phyloP scores from a whole-genome alignment of 23 red algal species.

The Gracilaria gracilis region DNA sequence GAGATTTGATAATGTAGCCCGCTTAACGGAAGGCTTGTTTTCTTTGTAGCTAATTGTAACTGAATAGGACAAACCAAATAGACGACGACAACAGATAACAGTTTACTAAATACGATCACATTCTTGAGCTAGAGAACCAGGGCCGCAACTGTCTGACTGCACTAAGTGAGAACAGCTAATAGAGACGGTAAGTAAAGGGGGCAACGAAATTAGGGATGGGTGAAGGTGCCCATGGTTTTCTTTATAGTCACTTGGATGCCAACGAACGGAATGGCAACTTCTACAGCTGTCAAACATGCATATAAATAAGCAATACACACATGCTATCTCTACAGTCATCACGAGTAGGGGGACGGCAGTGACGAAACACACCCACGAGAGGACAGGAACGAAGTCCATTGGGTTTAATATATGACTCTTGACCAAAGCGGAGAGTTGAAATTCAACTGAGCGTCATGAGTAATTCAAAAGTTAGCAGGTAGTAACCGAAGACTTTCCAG shows the following conservation, averaged over 20 bases:
- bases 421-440: not conserved
- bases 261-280: not conserved
- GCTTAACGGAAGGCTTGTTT: slow-evolving; percentile 23
- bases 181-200: not conserved
- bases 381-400: slow-evolving; percentile 11
- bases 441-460: slow-evolving; percentile 15
- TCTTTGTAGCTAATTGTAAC: slow-evolving; percentile 48
- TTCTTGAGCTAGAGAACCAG: not conserved
- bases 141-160: not conserved
- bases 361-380: slow-evolving; percentile 30
- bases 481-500: slow-evolving; percentile 86
- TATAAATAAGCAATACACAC: not conserved
- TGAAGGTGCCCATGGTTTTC: not conserved
- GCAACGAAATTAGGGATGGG: not conserved
- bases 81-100: slow-evolving; percentile 32
- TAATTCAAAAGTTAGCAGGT: slow-evolving; percentile 78
- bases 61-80: not conserved
- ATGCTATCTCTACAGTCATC: slow-evolving; percentile 46
- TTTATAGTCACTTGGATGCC: not conserved
- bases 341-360: slow-evolving; percentile 19
- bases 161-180: not conserved
- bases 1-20: slow-evolving; percentile 1
- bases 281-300: slow-evolving; percentile 1
- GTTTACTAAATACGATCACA: slow-evolving; percentile 20
- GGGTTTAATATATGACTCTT: slow-evolving; percentile 10